phyloP scores from a whole-genome alignment of 768 basidiomycete species.

The Agaricus subrufescens region DNA sequence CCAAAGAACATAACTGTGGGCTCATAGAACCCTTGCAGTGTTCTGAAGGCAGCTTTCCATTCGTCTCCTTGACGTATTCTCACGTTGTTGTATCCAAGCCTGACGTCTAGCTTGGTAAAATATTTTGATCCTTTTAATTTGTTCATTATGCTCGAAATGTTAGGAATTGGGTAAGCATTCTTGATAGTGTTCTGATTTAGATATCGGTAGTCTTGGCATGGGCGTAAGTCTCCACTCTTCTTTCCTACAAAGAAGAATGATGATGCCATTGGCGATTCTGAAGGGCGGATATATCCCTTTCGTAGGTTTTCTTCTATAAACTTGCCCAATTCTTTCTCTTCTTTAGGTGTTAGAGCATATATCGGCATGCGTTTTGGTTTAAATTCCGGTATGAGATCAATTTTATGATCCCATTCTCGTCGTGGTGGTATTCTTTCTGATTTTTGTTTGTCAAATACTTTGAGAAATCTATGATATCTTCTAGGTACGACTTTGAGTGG shows the following conservation, averaged over 20 bases:
- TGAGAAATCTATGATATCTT: not conserved
- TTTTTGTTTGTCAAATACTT: not conserved
- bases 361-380: not conserved
- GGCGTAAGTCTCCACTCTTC: conserved; percentile 17
- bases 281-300: conserved; percentile 3
- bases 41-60: conserved; percentile 9
- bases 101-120: conserved; percentile 7
- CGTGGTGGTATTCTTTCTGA: not conserved
- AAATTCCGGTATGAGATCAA: not conserved
- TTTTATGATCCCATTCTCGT: conserved; percentile 6
- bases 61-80: not conserved
- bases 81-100: conserved; percentile 6
- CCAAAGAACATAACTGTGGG: conserved; percentile 17
- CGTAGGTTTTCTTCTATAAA: conserved; percentile 3
- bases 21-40: conserved; percentile 13
- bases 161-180: conserved; percentile 28
- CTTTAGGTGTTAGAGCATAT: conserved; percentile 5
- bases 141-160: conserved; percentile 26
- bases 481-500: not conserved
- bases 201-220: conserved; percentile 25
- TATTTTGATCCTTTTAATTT: conserved; percentile 4
- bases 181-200: conserved; percentile 29
- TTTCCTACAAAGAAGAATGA: conserved; percentile 20
- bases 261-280: conserved; percentile 7
- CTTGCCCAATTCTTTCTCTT: conserved; percentile 17